Base-by-base conservation (phyloP, 805 yeast species). In the Candida chilensis region DNA sequence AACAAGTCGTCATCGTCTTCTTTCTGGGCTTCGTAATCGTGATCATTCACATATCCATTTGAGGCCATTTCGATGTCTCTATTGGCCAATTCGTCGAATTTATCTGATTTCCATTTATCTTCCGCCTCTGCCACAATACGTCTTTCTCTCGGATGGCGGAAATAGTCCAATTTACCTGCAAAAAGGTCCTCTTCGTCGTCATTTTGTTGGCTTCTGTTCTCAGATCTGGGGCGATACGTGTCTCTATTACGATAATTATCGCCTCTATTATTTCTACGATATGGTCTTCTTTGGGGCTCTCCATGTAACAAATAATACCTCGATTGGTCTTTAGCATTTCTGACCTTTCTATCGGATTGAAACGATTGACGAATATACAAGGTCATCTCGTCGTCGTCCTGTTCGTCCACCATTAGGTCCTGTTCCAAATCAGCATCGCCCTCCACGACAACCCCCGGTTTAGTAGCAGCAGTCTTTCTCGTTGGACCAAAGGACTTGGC, bases 251-350 rank as follows among this genome's bases (percentile, higher is more conserved):
- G 37, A 20, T 21, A 20, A 20, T 24, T 17, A n/a, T 11, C 24
- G 27, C 3, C 27, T 27, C 17, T 32, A n/a, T n/a, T n/a, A n/a
- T 36, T 32, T 17, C 27, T 27, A 15, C 27, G 27, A 16, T 25
- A 14, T 21, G 4, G 26, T 17, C n/a, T 31, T 24, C 35, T 24
- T 31, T 37, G n/a, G 3, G 87, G 90, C 45, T 77, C 87, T 3
- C 90, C 90, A 39, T 80, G 78, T 12, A 75, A 45, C 34, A 77
- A 55, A 52, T 80, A 80, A 51, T 78, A 80, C 24, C 82, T 51
- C 14, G 84, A 76, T 32, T 65, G 66, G 10, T 61, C 69, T 15
- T 70, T 57, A 7, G 86, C 77, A 36, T 73, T 71, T 32, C 60
- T 60, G 11, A 66, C 67, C 40, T 80, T 80, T 27, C 59, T 57